These are phyloP conservation scores for Plantago elongata DNA, from an alignment of 257 asterid genomes.

Conservation along the genomic window DNA sequence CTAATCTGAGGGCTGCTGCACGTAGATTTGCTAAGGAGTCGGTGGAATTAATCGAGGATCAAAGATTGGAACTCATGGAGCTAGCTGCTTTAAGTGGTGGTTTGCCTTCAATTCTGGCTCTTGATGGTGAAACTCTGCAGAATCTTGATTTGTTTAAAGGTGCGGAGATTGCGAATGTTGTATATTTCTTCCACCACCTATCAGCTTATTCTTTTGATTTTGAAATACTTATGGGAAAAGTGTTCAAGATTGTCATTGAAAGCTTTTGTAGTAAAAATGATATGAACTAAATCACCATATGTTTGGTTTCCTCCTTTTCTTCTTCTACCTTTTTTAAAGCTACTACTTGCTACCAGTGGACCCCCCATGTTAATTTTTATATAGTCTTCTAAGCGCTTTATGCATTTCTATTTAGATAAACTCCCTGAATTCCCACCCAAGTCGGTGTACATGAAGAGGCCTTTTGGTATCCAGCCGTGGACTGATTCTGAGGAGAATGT, in stretches of 20 bases:
- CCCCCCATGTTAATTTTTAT: slow-evolving; percentile 1
- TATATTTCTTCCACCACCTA: too few species aligned
- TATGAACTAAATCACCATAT: too few species aligned
- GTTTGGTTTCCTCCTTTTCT: too few species aligned
- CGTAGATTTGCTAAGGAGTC: slow-evolving; percentile 86
- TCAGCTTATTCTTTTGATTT: too few species aligned
- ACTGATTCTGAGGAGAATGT: slow-evolving; percentile 60
- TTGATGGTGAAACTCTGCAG: slow-evolving; percentile 56
- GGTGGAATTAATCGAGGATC: slow-evolving; percentile 68
- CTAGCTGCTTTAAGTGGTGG: slow-evolving; percentile 60
- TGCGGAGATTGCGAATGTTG: slow-evolving; percentile 18
- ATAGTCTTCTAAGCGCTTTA: slow-evolving; percentile 16
- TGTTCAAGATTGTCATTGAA: too few species aligned
- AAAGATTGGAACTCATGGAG: slow-evolving; percentile 81
- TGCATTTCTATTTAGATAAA: slow-evolving; percentile 44
- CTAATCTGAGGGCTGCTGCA: slow-evolving; percentile 74
- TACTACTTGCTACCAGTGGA: too few species aligned
- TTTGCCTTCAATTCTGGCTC: slow-evolving; percentile 57
- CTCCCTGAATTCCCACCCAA: slow-evolving; percentile 68
- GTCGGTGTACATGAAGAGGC: slow-evolving; percentile 56
- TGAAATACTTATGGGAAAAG: too few species aligned
- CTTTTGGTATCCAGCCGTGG: slow-evolving; percentile 74
- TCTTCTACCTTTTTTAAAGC: too few species aligned
- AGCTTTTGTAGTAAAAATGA: too few species aligned
- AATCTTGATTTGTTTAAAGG: slow-evolving; percentile 57